Base-by-base conservation (phyloP, 2,329 filamentous ascomycete species). In the Paracoccidioides brasiliensis region DNA sequence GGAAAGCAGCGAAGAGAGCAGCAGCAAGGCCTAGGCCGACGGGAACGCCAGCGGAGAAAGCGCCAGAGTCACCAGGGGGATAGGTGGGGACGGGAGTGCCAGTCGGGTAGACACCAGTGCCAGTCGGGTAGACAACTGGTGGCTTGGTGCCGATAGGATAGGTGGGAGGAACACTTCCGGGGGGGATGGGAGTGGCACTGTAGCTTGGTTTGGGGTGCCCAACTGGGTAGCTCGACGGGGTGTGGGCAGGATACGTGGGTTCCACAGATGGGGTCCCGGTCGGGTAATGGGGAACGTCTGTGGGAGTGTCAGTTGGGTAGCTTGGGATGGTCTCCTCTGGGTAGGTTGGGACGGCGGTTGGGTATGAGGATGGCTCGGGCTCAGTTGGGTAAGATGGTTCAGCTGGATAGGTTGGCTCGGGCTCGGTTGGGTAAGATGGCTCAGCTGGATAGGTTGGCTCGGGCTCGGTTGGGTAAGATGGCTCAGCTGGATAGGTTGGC, bases 21-120 rank as follows among this genome's bases (percentile, higher is more conserved):
- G 72, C 73, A 60, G 72, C 74, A 28, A 74, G 57, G n/a, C 65
- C 63, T 52, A 73, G 63, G 42, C 66, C 66, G 56, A 74, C 63
- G 30, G 72, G 67, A 55, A 60, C 70, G 51, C 68, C 69, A 38
- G 70, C 73, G 55, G 66, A 67, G 40, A 70, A 61, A 56, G 69
- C 63, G 56, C 68, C 64, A 60, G 59, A 42, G 12, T 44, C 51
- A 30, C n/a, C 33, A 2, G 50, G 22, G 37, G 50, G 50, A 30
- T n/a, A 41, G 9, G 38, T 35, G 15, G 40, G 40, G 28, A 14
- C 14, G 28, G 51, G 40, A 12, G 51, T 32, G 15, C 56, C 15
- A 38, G 54, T 56, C 22, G 57, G 57, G 30, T 38, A 32, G 3
- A 50, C 55, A 43, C 53, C 53, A n/a, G 59, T 56, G 35, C 52